These are phyloP conservation scores for Hylodesmum podocarpum DNA, from an alignment of 306 rosid species.

Conservation along the genomic window DNA sequence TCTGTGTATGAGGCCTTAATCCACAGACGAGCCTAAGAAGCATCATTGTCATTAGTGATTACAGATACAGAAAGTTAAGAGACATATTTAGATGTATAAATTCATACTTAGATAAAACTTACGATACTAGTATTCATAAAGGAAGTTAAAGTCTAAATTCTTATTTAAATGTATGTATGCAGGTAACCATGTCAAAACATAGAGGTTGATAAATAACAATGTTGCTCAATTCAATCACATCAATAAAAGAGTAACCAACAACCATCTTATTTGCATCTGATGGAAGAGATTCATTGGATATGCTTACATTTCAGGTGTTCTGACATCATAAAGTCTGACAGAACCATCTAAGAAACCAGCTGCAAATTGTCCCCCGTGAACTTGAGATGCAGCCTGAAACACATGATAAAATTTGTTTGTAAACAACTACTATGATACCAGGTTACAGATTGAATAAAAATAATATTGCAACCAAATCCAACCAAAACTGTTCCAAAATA, in stretches of 20 bases:
- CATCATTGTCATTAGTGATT: conserved; percentile 18
- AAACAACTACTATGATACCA: background rate
- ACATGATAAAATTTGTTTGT: background rate
- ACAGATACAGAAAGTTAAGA: conserved; percentile 1
- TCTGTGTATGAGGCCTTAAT: conserved; percentile 64
- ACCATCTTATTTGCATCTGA: background rate
- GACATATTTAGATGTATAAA: too few species aligned
- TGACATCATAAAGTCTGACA: conserved; percentile 82
- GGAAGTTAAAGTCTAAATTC: conserved; percentile 10
- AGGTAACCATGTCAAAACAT: background rate
- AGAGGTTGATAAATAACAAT: background rate
- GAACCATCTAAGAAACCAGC: conserved; percentile 97
- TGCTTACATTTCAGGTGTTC: conserved; percentile 86
- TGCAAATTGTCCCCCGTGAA: conserved; percentile 89
- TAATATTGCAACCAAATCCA: background rate
- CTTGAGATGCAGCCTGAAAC: conserved; percentile 91
- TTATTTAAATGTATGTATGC: background rate
- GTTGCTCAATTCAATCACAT: conserved; percentile 13
- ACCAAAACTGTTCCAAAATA: background rate
- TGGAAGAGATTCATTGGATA: conserved; percentile 15
- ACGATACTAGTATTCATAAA: background rate
- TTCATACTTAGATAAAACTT: background rate
- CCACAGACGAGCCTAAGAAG: conserved; percentile 74
- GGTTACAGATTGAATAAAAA: background rate
- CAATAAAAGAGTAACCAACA: background rate